A percentile compares a stretch with the other conserved stretches of the same genome.
Evolutionary conservation across 139 green algal genomes (phyloP).

Genomic region (Chlorella sp.): DNA sequence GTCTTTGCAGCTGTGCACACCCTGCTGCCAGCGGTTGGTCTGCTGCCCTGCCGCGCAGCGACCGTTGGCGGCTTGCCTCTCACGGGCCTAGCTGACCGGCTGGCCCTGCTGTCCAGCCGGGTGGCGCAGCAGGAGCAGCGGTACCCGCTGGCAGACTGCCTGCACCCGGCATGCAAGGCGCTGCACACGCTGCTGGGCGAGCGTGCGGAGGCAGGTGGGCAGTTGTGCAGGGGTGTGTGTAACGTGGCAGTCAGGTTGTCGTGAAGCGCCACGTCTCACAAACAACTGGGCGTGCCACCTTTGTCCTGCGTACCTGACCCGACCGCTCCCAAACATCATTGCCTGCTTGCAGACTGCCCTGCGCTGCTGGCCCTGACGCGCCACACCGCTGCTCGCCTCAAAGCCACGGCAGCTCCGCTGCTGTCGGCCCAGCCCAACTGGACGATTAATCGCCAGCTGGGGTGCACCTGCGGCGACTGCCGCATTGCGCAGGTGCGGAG

Average conservation of each 20-base stretch:
- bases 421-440: neutral
- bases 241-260: too few relatives aligned
- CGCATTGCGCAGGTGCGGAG: neutral
- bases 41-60: neutral
- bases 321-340: too few relatives aligned
- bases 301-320: too few relatives aligned
- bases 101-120: neutral
- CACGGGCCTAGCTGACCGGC: neutral
- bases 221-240: too few relatives aligned
- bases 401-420: neutral
- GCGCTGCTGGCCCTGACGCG: neutral
- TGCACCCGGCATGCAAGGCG: neutral
- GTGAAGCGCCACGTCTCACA: too few relatives aligned
- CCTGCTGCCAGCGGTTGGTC: neutral
- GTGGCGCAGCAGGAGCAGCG: neutral
- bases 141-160: neutral
- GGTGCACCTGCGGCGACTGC: neutral
- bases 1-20: neutral
- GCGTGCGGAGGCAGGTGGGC: neutral
- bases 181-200: neutral
- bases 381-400: neutral
- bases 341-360: conserved; percentile 15
- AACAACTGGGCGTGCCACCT: too few relatives aligned
- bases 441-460: neutral
- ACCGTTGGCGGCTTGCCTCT: neutral